Evolutionary conservation across 495 filamentous ascomycete species (phyloP), one percentile per base, ranked within the genome.

Genomic region (Lasiosphaeria miniovina): DNA sequence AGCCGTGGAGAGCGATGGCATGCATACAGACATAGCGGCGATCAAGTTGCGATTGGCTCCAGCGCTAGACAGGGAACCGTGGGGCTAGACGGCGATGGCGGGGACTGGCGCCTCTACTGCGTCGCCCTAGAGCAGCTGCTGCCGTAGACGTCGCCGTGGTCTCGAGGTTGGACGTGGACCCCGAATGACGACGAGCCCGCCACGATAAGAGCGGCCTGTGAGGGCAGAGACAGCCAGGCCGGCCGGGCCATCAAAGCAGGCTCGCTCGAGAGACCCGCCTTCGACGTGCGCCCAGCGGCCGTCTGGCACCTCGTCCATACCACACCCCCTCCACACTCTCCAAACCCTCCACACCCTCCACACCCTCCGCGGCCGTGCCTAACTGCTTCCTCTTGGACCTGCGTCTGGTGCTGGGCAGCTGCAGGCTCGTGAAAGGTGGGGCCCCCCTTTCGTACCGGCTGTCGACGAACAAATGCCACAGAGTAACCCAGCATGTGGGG

Each of bases 351-450:
- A 50, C 41, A 36, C 31, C 35, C 54, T 51, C 14, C 59, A 49
- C 54, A 52, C 36, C 52, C 57, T 15, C 52, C 49, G 33, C 34
- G 59, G 54, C 62, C 57, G 63, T 62, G 68, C 62, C 61, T 72
- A 66, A 62, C 70, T 63, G 34, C 52, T 58, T 72, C 52, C 60
- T 63, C 66, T 66, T 40, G 71, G 68, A 74, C 68, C 66, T 74
- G 71, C 71, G 57, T 71, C 65, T 61, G 32, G 63, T 61, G 53
- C 24, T 24, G 43, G 38, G 31, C 55, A 7, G 52, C 52, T 55
- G 52, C 52, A 45, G 36, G 52, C 17, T 31, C 32, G 52, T 55
- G 52, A 55, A 50, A 32, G 55, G 10, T 4, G 54, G 40, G 54
- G 34, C 11, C 50, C 3, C 52, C 34, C 36, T 14, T 55, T 7